These are phyloP conservation scores for Poterioochromonas sp. DNA, from an alignment of 352 stramenopile genomes.

Conservation along the genomic window DNA sequence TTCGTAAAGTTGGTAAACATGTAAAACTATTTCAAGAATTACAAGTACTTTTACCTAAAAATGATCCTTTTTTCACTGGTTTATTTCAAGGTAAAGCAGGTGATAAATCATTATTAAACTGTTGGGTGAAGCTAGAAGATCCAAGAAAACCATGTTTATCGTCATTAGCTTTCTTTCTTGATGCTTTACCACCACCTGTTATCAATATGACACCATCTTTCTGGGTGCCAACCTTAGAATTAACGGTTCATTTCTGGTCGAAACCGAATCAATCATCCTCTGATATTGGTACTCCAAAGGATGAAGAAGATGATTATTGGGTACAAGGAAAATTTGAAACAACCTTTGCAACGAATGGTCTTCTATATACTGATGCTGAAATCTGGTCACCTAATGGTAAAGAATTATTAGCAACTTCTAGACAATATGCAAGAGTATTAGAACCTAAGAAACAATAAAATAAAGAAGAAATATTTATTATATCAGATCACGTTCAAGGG, in stretches of 20 bases:
- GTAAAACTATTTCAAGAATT: not conserved
- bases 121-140: not conserved
- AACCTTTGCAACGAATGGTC: not conserved
- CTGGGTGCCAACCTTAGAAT: slow-evolving; percentile 6
- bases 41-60: not conserved
- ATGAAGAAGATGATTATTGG: not conserved
- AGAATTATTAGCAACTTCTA: not conserved
- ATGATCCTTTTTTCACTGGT: not conserved
- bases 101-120: not conserved
- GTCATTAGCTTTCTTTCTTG: not conserved
- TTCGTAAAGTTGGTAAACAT: not conserved
- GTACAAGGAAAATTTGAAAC: not conserved
- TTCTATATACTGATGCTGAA: slow-evolving; percentile 4
- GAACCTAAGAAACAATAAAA: too few relatives aligned
- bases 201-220: not conserved
- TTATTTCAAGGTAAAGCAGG: not conserved
- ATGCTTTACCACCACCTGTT: not conserved
- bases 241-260: not conserved
- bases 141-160: not conserved
- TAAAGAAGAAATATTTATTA: too few relatives aligned
- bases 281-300: not conserved
- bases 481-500: too few relatives aligned
- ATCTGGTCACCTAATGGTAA: slow-evolving; percentile 7
- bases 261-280: not conserved
- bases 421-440: not conserved